A percentile compares a stretch with the other conserved stretches of the same genome.
Evolutionary conservation across 352 stramenopile species (phyloP).

Genomic region (Pythium phragmiticola): DNA sequence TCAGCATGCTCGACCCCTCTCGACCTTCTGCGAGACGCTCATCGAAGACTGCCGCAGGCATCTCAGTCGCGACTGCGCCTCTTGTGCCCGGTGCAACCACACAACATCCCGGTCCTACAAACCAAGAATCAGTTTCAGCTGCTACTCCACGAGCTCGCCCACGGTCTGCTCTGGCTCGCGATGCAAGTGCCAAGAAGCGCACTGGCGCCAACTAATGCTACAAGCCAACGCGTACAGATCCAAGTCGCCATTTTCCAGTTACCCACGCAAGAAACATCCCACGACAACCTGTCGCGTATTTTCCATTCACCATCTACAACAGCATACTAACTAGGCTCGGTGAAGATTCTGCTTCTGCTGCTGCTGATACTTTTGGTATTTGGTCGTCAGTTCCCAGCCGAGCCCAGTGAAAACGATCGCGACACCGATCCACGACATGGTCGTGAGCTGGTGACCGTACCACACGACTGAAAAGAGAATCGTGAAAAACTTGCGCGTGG

Average conservation of each 20-base stretch:
- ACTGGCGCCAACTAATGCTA: conserved; percentile 30
- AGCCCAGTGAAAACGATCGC: conserved; percentile 91
- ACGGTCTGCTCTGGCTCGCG: conserved; percentile 33
- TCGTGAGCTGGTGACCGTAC: conserved; percentile 93
- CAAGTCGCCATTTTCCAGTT: not conserved
- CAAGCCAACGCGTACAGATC: not conserved
- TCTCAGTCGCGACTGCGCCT: not conserved
- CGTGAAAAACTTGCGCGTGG: conserved; percentile 99
- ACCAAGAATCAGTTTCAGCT: conserved; percentile 10
- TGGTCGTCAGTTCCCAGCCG: conserved; percentile 81
- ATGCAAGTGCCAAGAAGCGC: conserved; percentile 33
- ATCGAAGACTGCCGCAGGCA: conserved; percentile 22
- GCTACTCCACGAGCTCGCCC: conserved; percentile 35
- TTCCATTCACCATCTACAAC: conserved; percentile 1
- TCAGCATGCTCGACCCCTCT: conserved; percentile 43
- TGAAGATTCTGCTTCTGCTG: conserved; percentile 37
- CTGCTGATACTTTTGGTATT: conserved; percentile 84
- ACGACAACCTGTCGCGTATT: conserved; percentile 1
- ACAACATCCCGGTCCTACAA: conserved; percentile 9
- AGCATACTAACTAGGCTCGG: conserved; percentile 27
- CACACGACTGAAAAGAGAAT: conserved; percentile 97
- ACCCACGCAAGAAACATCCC: not conserved
- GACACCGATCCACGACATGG: conserved; percentile 91
- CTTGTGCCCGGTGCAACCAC: not conserved
- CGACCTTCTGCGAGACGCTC: conserved; percentile 35